A percentile compares a stretch with the other conserved stretches of the same genome.
Evolutionary conservation across 306 rosid species (phyloP).

Genomic region (Canavalia ensiformis): DNA sequence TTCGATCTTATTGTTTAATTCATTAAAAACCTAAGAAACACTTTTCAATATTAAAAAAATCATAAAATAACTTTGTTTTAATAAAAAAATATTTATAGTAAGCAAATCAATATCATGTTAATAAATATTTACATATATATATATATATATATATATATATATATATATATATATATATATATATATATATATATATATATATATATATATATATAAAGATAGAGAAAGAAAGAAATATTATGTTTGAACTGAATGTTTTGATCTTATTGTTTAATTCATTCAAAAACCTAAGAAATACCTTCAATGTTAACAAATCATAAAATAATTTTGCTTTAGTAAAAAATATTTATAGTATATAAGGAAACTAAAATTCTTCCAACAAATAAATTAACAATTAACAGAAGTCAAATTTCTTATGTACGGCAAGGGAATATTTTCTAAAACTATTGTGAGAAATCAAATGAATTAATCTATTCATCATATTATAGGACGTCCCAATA

Average conservation of each 20-base stretch:
- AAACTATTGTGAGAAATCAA: neutral
- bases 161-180: too few relatives aligned
- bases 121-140: too few relatives aligned
- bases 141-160: too few relatives aligned
- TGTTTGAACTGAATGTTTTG: neutral
- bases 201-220: too few relatives aligned
- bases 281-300: neutral
- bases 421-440: neutral
- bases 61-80: too few relatives aligned
- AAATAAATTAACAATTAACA: too few relatives aligned
- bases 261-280: neutral
- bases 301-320: neutral
- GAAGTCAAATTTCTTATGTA: neutral
- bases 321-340: too few relatives aligned
- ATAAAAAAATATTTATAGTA: too few relatives aligned
- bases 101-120: too few relatives aligned
- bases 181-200: too few relatives aligned
- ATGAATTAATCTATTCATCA: neutral
- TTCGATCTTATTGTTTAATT: neutral
- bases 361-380: too few relatives aligned
- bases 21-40: neutral
- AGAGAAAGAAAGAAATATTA: neutral
- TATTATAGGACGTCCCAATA: neutral
- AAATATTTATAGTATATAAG: too few relatives aligned
- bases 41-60: neutral